Conservation (phyloP, 306 rosid species). For the Canavalia ensiformis region DNA sequence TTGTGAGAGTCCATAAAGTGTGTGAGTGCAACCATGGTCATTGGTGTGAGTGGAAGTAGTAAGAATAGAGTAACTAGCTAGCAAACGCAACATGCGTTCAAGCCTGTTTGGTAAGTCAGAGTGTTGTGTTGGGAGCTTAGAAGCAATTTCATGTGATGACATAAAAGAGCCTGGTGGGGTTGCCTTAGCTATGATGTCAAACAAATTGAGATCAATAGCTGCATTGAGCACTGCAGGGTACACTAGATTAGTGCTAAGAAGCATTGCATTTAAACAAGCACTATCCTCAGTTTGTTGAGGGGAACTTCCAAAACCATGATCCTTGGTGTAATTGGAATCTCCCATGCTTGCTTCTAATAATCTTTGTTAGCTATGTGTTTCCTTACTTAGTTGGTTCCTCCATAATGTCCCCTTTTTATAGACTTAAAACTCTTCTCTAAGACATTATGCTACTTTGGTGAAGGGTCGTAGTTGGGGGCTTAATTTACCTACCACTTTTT, state of each 20-base stretch:
- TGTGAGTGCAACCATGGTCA: background rate
- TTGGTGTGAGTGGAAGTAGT: constrained; percentile 1
- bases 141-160: constrained; percentile 45
- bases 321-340: background rate
- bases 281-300: constrained; percentile 11
- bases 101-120: constrained; percentile 36
- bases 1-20: constrained; percentile 28
- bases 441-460: background rate
- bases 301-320: background rate
- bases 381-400: background rate
- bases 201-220: constrained; percentile 44
- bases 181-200: constrained; percentile 42
- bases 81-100: constrained; percentile 49
- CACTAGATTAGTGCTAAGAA: background rate
- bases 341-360: constrained; percentile 5
- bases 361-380: background rate
- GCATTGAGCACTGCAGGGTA: constrained; percentile 33
- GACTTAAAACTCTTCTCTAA: background rate
- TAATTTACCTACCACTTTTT: background rate
- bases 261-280: constrained; percentile 31
- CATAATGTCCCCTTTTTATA: background rate
- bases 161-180: constrained; percentile 7
- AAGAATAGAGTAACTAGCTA: constrained; percentile 35
- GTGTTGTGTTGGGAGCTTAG: constrained; percentile 26
- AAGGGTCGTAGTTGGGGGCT: background rate